phyloP scores from a whole-genome alignment of 108 stramenopile species.

The Skeletonema menzelii region DNA sequence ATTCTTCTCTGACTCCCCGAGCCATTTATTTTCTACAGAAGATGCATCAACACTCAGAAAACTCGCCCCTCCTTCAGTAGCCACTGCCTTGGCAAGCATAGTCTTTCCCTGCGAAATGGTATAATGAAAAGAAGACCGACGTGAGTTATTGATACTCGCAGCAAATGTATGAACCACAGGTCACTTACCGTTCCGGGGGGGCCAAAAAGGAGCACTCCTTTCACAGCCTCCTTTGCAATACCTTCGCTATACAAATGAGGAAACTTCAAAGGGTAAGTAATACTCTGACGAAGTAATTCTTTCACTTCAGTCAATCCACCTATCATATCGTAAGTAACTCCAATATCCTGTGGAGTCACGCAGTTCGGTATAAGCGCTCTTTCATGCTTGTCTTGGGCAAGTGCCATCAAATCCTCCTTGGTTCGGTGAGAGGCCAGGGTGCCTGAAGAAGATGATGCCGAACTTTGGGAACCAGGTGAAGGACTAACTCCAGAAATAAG shows the following conservation, averaged over 20 bases:
- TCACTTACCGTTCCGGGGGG: slow-evolving; percentile 71
- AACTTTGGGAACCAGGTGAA: slow-evolving; percentile 70
- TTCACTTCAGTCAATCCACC: slow-evolving; percentile 93
- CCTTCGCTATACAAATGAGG: slow-evolving; percentile 95
- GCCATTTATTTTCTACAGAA: slow-evolving; percentile 98
- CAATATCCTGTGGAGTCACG: slow-evolving; percentile 89
- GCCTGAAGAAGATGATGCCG: slow-evolving; percentile 46
- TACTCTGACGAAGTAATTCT: slow-evolving; percentile 91
- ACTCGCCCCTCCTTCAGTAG: slow-evolving; percentile 96
- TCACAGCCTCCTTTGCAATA: slow-evolving; percentile 91
- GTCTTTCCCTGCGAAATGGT: slow-evolving; percentile 67
- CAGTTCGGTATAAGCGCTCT: slow-evolving; percentile 83
- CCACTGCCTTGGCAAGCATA: slow-evolving; percentile 97
- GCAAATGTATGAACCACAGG: slow-evolving; percentile 43
- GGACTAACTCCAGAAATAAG: slow-evolving; percentile 76
- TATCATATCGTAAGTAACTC: slow-evolving; percentile 96
- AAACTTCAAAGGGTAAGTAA: slow-evolving; percentile 96
- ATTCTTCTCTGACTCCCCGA: slow-evolving; percentile 98
- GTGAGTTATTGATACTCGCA: slow-evolving; percentile 27
- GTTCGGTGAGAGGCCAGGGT: slow-evolving; percentile 57
- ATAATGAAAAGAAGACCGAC: neutral
- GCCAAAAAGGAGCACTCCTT: slow-evolving; percentile 96
- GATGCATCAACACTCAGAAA: slow-evolving; percentile 96
- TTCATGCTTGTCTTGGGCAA: slow-evolving; percentile 94
- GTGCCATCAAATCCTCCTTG: slow-evolving; percentile 77